Evolutionary conservation across 805 yeast species (phyloP), one percentile per base, ranked within the genome.

Genomic region (Metschnikowia reukaufii): DNA sequence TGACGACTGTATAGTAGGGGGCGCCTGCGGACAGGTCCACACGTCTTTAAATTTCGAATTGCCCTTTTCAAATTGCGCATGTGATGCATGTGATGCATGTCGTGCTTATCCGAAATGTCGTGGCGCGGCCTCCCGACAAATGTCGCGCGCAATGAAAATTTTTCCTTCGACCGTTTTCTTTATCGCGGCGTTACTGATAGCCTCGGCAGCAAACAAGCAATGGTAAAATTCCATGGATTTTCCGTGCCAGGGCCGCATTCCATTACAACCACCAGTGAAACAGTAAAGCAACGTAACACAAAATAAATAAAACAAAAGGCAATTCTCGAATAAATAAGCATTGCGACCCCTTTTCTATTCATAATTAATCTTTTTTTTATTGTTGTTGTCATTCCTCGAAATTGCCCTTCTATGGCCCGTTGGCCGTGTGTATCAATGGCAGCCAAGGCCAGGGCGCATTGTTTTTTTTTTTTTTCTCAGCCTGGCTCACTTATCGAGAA

Each of bases 401-500:
- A n/a, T n/a, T n/a, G n/a, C n/a, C n/a, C n/a, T n/a, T n/a, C n/a
- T n/a, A n/a, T n/a, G n/a, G n/a, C 4, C 36, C 8, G 36, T 34
- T 34, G 29, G 21, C n/a, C 8, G 29, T 36, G 38, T 15, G 37
- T 17, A 36, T 6, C 16, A 19, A 18, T 21, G 38, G 39, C 27
- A 13, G 25, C 38, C 19, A 16, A 41, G 8, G 35, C 39, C 39
- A 33, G 27, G 40, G 21, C 33, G 30, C 18, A 34, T 41, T 41
- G 15, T n/a, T 23, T 36, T 21, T 17, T 27, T 36, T 27, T 13
- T 15, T 23, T 36, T 21, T 17, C 34, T 38, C 30, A 35, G 29
- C 43, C 32, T 18, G 39, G 25, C 41, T 45, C 44, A 45, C 48
- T 45, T 45, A 45, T 45, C 48, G 36, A 36, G 45, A 37, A 20